These are phyloP conservation scores for Kluyveromyces dobzhanskii DNA, from an alignment of 805 yeast species.

Conservation along the genomic window DNA sequence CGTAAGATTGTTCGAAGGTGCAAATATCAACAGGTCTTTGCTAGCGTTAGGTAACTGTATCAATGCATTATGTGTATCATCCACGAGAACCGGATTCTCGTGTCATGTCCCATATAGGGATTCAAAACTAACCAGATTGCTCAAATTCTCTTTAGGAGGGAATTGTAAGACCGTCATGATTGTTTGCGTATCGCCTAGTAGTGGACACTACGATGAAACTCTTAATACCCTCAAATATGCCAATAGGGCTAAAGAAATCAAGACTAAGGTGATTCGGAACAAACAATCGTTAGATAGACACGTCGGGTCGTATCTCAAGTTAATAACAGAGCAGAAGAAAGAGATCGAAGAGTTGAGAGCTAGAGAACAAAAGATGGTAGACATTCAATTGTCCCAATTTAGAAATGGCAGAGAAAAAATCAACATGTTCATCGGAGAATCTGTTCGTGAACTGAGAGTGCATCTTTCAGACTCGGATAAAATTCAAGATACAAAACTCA, in stretches of 20 bases:
- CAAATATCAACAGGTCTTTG: conserved; percentile 82
- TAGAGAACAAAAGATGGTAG: conserved; percentile 41
- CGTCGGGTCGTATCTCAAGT: conserved; percentile 74
- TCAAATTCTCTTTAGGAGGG: conserved; percentile 87
- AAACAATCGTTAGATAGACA: conserved; percentile 71
- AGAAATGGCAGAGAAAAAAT: conserved; percentile 33
- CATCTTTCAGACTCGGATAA: conserved; percentile 34
- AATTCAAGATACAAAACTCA: conserved; percentile 37
- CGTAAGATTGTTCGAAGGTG: conserved; percentile 77
- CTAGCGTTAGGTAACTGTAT: conserved; percentile 91
- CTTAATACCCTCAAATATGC: conserved; percentile 87
- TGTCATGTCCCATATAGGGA: conserved; percentile 85
- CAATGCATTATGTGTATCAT: conserved; percentile 75
- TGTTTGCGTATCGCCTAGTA: conserved; percentile 85
- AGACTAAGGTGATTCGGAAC: conserved; percentile 69
- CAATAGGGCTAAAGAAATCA: conserved; percentile 82
- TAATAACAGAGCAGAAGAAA: conserved; percentile 72
- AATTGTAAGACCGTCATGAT: conserved; percentile 95
- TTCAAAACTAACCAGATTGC: conserved; percentile 76
- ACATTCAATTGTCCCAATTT: conserved; percentile 31
- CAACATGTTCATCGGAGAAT: conserved; percentile 32
- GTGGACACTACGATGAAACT: conserved; percentile 87
- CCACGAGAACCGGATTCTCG: conserved; percentile 31
- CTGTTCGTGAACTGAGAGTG: conserved; percentile 34
- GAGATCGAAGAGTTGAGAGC: conserved; percentile 62